Percentiles rank a stretch among this genome's conserved stretches.
Conservation (phyloP, 1,284 basidiomycete genomes). For the Irpex rosettiformis region DNA sequence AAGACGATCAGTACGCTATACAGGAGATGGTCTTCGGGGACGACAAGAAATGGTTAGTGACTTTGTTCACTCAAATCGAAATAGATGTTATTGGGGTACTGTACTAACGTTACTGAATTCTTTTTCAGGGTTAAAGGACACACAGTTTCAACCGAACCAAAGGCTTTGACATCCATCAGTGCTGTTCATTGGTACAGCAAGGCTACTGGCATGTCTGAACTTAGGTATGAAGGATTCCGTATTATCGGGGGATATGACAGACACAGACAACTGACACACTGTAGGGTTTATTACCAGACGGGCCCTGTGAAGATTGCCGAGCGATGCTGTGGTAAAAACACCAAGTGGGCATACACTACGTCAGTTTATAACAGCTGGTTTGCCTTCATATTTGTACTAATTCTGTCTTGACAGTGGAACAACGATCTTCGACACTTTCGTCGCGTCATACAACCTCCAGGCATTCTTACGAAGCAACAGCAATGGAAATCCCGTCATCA, state of each 20-base stretch:
- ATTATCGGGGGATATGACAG: not conserved
- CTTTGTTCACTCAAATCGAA: not conserved
- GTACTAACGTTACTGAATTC: not conserved
- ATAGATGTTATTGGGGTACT: not conserved
- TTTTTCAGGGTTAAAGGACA: not conserved
- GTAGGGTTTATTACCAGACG: not conserved
- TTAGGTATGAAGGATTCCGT: not conserved
- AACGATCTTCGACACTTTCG: not conserved
- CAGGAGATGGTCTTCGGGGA: not conserved
- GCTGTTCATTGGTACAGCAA: not conserved
- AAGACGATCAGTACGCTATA: not conserved
- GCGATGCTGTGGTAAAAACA: not conserved
- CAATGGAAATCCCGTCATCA: not conserved
- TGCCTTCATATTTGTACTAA: not conserved
- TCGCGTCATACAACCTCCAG: not conserved
- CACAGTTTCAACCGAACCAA: not conserved
- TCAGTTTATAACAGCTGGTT: not conserved
- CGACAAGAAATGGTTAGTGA: not conserved
- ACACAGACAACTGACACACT: not conserved
- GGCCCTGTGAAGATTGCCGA: not conserved
- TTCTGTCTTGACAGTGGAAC: not conserved
- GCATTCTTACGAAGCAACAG: not conserved
- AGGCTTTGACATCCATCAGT: not conserved
- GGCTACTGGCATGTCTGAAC: not conserved
- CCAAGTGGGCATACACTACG: not conserved